A percentile compares a stretch with the other conserved stretches of the same genome.
Evolutionary conservation across 1,139 yeast genomes (phyloP).

Genomic region (Blastobotrys apis): DNA sequence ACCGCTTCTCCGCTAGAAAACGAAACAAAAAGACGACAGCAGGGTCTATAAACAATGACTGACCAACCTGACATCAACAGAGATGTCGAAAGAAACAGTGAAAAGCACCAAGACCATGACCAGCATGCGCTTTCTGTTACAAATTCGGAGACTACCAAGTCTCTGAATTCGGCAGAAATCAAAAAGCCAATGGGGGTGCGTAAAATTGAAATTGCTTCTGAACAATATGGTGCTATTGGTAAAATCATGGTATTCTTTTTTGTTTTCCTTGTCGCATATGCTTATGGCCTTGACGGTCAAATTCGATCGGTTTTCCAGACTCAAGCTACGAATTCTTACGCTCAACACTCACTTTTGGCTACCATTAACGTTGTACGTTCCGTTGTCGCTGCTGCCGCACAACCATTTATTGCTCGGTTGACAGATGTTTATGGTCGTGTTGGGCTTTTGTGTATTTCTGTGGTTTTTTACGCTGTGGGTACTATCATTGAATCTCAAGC

Average conservation of each 20-base stretch:
- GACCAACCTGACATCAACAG: too few species aligned
- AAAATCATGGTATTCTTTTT: slow-evolving; percentile 44
- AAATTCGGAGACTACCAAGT: too few species aligned
- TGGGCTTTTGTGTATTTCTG: slow-evolving; percentile 49
- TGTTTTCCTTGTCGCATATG: slow-evolving; percentile 58
- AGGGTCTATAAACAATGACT: too few species aligned
- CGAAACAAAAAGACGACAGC: too few species aligned
- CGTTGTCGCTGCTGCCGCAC: slow-evolving; percentile 69
- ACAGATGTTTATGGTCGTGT: slow-evolving; percentile 70
- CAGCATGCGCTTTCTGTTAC: too few species aligned
- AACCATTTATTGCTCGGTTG: slow-evolving; percentile 63
- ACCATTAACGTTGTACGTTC: slow-evolving; percentile 60
- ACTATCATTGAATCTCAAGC: slow-evolving; percentile 69
- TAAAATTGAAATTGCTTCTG: slow-evolving; percentile 35
- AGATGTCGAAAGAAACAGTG: too few species aligned
- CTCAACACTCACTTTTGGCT: slow-evolving; percentile 56
- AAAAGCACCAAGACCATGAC: too few species aligned
- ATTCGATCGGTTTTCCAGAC: slow-evolving; percentile 49
- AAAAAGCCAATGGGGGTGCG: slow-evolving; percentile 32
- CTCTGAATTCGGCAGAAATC: slow-evolving; percentile 14
- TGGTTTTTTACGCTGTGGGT: slow-evolving; percentile 62
- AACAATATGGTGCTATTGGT: slow-evolving; percentile 34
- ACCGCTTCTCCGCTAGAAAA: too few species aligned
- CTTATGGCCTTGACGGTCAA: slow-evolving; percentile 61
- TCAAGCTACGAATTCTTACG: slow-evolving; percentile 55